These are phyloP conservation scores for Apostasia ramifera DNA, from an alignment of 106 monocot species.

Conservation along the genomic window DNA sequence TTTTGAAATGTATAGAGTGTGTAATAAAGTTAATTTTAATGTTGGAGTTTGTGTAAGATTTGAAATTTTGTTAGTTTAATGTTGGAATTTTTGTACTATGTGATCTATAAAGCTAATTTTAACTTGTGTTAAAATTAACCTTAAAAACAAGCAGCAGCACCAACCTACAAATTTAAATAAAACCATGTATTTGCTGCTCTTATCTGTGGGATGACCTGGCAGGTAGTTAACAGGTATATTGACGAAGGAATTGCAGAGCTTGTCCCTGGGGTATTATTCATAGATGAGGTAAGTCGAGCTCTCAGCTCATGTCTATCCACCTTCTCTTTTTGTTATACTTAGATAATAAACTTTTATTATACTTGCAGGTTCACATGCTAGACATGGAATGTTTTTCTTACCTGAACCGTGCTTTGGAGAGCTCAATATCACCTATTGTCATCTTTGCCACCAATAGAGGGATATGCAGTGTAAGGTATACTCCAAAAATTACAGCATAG, in stretches of 20 bases:
- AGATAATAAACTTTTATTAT: background rate
- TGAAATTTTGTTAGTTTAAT: too few relatives aligned
- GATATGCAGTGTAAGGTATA: slow-evolving; percentile 94
- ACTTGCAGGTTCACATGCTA: slow-evolving; percentile 90
- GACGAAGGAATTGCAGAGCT: slow-evolving; percentile 97
- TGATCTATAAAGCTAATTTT: too few relatives aligned
- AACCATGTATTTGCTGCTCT: background rate
- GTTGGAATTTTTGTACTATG: too few relatives aligned
- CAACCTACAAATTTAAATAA: too few relatives aligned
- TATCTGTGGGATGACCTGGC: slow-evolving; percentile 1
- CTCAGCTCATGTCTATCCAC: background rate
- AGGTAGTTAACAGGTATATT: slow-evolving; percentile 98
- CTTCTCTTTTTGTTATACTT: background rate
- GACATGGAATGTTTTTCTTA: slow-evolving; percentile 99
- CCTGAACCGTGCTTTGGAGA: slow-evolving; percentile 96
- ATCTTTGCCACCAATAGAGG: slow-evolving; percentile 98
- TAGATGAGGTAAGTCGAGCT: slow-evolving; percentile 65
- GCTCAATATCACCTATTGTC: slow-evolving; percentile 90
- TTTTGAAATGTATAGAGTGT: too few relatives aligned
- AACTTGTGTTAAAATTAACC: too few relatives aligned
- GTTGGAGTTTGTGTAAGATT: too few relatives aligned
- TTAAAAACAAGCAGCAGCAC: too few relatives aligned
- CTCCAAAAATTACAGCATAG: too few relatives aligned
- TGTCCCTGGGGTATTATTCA: slow-evolving; percentile 96
- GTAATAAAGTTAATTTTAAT: too few relatives aligned